These are phyloP conservation scores for Mrakia hoshinonis DNA, from an alignment of 768 basidiomycete genomes.

Conservation along the genomic window DNA sequence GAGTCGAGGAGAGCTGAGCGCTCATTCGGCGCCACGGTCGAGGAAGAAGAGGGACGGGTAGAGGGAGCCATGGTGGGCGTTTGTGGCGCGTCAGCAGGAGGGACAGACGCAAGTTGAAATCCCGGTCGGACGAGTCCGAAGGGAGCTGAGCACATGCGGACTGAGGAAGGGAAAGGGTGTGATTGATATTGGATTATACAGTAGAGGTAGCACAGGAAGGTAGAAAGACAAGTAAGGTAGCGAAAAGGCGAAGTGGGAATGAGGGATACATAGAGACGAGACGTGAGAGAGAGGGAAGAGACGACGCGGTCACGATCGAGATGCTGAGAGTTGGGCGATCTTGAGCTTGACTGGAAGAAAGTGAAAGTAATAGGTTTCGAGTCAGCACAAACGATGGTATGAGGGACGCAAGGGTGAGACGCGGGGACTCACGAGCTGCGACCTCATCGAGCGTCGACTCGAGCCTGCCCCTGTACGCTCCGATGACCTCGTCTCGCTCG, in stretches of 20 bases:
- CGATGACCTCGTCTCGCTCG: slow-evolving; percentile 18
- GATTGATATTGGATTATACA: too few species aligned
- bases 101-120: too few species aligned
- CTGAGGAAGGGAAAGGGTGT: too few species aligned
- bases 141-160: too few species aligned
- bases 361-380: too few species aligned
- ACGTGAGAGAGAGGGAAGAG: not conserved
- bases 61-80: not conserved
- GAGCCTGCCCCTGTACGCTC: not conserved
- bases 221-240: not conserved
- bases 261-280: not conserved
- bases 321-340: not conserved
- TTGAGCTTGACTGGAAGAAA: not conserved
- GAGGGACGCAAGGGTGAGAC: too few species aligned
- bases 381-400: too few species aligned
- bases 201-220: not conserved
- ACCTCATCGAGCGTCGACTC: not conserved
- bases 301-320: not conserved
- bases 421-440: slow-evolving; percentile 12
- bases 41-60: not conserved
- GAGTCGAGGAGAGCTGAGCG: slow-evolving; percentile 4
- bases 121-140: too few species aligned
- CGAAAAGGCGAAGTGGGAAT: not conserved
- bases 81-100: not conserved
- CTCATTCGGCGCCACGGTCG: not conserved